These are phyloP conservation scores for Penicillium thymicola DNA, from an alignment of 2,329 filamentous ascomycete species.

Conservation along the genomic window DNA sequence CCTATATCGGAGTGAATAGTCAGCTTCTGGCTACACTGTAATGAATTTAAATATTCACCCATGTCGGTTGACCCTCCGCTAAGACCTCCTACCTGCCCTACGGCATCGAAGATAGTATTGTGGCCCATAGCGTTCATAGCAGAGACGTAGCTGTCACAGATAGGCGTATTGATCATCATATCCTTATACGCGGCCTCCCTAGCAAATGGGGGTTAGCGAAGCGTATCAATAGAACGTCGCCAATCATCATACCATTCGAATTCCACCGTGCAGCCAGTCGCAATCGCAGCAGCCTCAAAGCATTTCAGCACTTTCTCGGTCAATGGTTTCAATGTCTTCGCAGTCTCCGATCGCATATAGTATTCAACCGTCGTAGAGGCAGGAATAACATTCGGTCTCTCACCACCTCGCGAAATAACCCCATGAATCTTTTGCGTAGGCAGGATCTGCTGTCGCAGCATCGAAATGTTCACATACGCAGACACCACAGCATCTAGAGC, in stretches of 20 bases:
- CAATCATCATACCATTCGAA: constrained; percentile 22
- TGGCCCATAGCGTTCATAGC: constrained; percentile 31
- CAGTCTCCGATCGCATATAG: constrained; percentile 42
- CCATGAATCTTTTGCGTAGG: constrained; percentile 51
- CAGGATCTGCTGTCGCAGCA: constrained; percentile 55
- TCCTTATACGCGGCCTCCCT: constrained; percentile 32
- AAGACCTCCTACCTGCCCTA: constrained; percentile 14
- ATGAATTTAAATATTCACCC: constrained; percentile 14
- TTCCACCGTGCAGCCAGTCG: constrained; percentile 33
- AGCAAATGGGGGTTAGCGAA: neutral
- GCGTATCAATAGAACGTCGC: neutral
- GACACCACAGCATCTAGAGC: constrained; percentile 56
- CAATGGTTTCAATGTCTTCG: constrained; percentile 36
- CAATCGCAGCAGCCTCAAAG: constrained; percentile 32
- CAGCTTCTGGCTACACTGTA: neutral
- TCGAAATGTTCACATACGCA: constrained; percentile 44
- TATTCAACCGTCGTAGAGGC: constrained; percentile 47
- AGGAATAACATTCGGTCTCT: constrained; percentile 56
- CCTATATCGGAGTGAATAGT: neutral
- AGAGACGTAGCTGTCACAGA: constrained; percentile 30
- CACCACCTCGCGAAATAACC: constrained; percentile 52
- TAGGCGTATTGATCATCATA: constrained; percentile 29
- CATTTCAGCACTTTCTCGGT: constrained; percentile 29
- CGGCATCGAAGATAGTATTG: constrained; percentile 20
- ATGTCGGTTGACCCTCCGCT: constrained; percentile 30